A percentile compares a stretch with the other conserved stretches of the same genome.
phyloP scores from a whole-genome alignment of 2,329 filamentous ascomycete genomes.

The Ophiostoma triangulosporum region DNA sequence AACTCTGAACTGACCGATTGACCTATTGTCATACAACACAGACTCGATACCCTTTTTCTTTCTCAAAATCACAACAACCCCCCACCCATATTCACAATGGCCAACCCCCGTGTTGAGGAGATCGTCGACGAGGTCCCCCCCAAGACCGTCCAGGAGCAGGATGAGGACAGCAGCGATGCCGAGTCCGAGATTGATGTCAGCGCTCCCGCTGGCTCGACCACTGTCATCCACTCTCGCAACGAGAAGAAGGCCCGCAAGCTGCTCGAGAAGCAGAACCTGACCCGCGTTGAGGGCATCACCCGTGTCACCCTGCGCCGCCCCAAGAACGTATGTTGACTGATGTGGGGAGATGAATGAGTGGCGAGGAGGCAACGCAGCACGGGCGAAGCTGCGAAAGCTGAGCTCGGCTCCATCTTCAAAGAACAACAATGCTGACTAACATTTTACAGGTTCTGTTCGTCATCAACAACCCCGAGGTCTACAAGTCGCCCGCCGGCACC shows the following conservation, averaged over 20 bases:
- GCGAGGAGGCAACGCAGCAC: not conserved
- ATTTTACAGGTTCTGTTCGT: constrained; percentile 88
- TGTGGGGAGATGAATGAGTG: not conserved
- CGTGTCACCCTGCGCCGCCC: constrained; percentile 94
- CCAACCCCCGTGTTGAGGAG: constrained; percentile 96
- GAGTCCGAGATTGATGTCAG: constrained; percentile 67
- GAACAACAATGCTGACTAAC: constrained; percentile 39
- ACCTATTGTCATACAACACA: not conserved
- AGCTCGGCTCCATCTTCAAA: not conserved
- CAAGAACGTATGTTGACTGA: constrained; percentile 72
- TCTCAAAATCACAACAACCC: not conserved
- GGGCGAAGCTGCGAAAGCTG: not conserved
- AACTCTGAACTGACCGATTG: not conserved
- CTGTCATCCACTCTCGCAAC: constrained; percentile 94
- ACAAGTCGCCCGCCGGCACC: constrained; percentile 99
- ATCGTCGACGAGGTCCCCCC: constrained; percentile 79
- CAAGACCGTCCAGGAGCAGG: constrained; percentile 67
- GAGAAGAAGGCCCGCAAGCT: constrained; percentile 99
- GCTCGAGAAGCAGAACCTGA: constrained; percentile 94
- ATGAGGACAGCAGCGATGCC: constrained; percentile 52
- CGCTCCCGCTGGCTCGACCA: constrained; percentile 62
- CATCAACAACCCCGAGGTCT: constrained; percentile 98
- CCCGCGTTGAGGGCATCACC: constrained; percentile 93
- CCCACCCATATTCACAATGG: constrained; percentile 43
- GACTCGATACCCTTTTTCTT: not conserved